Conservation (phyloP, 805 yeast species). For the Nakazawaea laoshanensis region DNA sequence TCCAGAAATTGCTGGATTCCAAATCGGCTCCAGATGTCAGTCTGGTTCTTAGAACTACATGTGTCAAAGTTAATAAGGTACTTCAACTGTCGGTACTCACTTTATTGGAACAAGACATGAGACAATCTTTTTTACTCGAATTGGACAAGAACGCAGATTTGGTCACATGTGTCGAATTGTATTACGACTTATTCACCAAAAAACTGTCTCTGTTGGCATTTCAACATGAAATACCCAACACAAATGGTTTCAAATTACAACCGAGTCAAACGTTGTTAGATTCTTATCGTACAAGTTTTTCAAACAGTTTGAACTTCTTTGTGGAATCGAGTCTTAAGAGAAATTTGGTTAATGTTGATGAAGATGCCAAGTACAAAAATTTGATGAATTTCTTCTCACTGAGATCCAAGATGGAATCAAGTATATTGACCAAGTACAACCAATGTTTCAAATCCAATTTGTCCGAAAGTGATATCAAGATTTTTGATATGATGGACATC, state of each 20-base stretch:
- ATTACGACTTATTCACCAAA: constrained; percentile 3
- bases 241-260: constrained; percentile 6
- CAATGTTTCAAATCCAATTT: constrained; percentile 37
- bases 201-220: constrained; percentile 13
- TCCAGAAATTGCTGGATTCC: constrained; percentile 6
- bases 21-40: not conserved
- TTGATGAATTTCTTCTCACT: constrained; percentile 46
- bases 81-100: constrained; percentile 2
- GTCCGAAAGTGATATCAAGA: constrained; percentile 31
- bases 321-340: constrained; percentile 38
- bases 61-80: constrained; percentile 6
- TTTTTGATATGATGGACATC: constrained; percentile 34
- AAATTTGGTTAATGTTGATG: constrained; percentile 29
- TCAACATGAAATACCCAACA: constrained; percentile 13
- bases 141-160: constrained; percentile 13
- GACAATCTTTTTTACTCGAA: constrained; percentile 23
- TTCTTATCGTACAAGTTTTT: constrained; percentile 24
- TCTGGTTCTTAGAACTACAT: constrained; percentile 1
- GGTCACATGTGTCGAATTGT: constrained; percentile 7
- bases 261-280: constrained; percentile 23
- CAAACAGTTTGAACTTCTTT: constrained; percentile 23
- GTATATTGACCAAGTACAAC: constrained; percentile 41
- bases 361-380: constrained; percentile 29
- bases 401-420: constrained; percentile 36
- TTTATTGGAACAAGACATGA: constrained; percentile 45